Evolutionary conservation across 202 grass and related monocot species (phyloP).

Genomic region (Carex sylvatica): DNA sequence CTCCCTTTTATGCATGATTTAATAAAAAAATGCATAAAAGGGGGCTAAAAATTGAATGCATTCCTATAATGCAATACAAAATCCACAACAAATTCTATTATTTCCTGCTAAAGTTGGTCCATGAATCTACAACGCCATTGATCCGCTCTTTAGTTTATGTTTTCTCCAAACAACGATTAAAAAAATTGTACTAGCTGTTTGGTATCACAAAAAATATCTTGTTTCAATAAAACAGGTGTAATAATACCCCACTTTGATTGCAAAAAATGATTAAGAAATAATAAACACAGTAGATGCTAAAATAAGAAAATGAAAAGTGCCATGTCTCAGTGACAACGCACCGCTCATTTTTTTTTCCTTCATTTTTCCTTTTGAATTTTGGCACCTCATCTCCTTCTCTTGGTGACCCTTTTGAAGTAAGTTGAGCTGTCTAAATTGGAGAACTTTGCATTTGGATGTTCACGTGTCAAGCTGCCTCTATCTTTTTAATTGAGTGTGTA

Average conservation of each 20-base stretch:
- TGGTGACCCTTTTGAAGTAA: slow-evolving; percentile 42
- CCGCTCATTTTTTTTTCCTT: slow-evolving; percentile 23
- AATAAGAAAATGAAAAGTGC: slow-evolving; percentile 22
- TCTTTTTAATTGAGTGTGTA: slow-evolving; percentile 35
- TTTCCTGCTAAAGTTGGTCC: background rate
- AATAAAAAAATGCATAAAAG: too few species aligned
- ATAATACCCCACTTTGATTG: too few species aligned
- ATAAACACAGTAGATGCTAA: background rate
- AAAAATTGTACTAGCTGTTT: too few species aligned
- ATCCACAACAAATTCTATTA: background rate
- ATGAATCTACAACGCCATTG: background rate
- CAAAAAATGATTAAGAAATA: background rate
- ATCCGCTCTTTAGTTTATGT: background rate
- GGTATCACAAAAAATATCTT: too few species aligned
- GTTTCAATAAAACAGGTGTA: too few species aligned
- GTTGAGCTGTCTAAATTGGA: slow-evolving; percentile 51
- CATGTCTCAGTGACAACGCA: slow-evolving; percentile 53
- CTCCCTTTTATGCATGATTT: background rate
- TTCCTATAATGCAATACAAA: background rate
- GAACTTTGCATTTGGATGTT: slow-evolving; percentile 64
- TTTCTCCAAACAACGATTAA: background rate
- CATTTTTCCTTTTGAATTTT: background rate
- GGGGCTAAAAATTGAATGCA: too few species aligned
- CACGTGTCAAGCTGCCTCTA: slow-evolving; percentile 54
- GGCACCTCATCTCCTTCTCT: background rate